Evolutionary conservation across 2,329 filamentous ascomycete genomes (phyloP), one percentile per base, ranked within the genome.

Genomic region (Metarhizium guizhouense): DNA sequence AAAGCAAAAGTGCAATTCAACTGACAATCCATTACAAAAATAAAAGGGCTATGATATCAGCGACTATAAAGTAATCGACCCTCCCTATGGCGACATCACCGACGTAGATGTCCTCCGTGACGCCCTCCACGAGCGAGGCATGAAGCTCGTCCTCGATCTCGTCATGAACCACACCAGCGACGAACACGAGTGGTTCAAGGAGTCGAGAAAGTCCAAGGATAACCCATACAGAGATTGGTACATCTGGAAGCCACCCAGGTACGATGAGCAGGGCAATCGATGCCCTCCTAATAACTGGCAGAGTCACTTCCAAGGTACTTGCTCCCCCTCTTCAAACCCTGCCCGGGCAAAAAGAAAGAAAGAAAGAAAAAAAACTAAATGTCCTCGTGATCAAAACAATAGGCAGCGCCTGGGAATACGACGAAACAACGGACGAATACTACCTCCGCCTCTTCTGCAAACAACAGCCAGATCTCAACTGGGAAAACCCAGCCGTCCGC

Each of bases 401-500:
- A 59, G 56, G 54, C 42, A 70, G 68, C 56, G 72, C 72, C 1
- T 80, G 76, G 76, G 70, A 75, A 51, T 81, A 74, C 47, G 76
- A 80, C 57, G 75, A 77, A 61, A 58, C 67, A 13, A 78, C 76
- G 0, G 68, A 70, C 11, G 75, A 80, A 59, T 80, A 79, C 64
- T 81, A 88, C 64, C 80, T 90, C 1, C 81, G 83, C 59, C 77
- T 91, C 34, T 92, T 88, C 68, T 81, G 81, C 47, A 78, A 77
- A 4, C 81, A 86, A 60, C 87, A 90, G 65, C 87, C 88, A 0
- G 88, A 91, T 60, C 78, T 92, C 45, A 91, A 91, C 71, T 91
- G 87, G 87, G 85, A 90, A 65, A 85, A 86, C 62, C 76, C 77
- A 0, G 77, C 78, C 0, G 83, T 88, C 3, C 79, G 86, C 38